Percentiles rank a stretch among this genome's conserved stretches.
phyloP scores from a whole-genome alignment of 2,329 filamentous ascomycete genomes.

The Fonsecaea pugnacius region DNA sequence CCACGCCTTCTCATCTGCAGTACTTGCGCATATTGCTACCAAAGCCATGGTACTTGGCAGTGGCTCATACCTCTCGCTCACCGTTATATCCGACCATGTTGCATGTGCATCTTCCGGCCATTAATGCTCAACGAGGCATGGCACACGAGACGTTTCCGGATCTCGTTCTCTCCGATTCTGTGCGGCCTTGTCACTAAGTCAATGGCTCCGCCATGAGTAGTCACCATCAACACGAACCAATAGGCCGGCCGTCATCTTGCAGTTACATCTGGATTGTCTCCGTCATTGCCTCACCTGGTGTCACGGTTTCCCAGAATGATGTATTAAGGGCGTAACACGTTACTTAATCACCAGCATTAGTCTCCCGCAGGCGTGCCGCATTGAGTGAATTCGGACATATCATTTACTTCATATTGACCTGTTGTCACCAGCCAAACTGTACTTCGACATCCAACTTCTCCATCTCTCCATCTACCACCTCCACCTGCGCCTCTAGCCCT shows the following conservation, averaged over 20 bases:
- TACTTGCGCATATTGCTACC: no score
- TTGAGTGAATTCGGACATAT: not conserved
- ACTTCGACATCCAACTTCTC: not conserved
- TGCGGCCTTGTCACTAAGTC: not conserved
- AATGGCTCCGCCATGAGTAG: not conserved
- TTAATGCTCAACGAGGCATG: not conserved
- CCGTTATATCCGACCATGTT: not conserved
- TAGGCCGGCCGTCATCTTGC: not conserved
- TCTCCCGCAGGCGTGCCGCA: not conserved
- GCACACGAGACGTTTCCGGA: not conserved
- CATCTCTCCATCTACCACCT: not conserved
- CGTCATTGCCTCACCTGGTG: constrained; percentile 18
- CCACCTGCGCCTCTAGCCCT: constrained; percentile 2
- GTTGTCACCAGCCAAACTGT: not conserved
- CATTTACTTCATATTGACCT: constrained; percentile 3
- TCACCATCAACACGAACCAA: not conserved
- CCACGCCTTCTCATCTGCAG: not conserved
- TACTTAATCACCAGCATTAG: constrained; percentile 1
- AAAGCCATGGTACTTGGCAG: not conserved
- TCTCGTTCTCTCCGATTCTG: not conserved
- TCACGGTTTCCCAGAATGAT: constrained; percentile 19
- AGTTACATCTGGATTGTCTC: constrained; percentile 4
- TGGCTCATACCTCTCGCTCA: not conserved
- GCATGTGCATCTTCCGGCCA: not conserved
- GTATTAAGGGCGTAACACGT: not conserved